These are phyloP conservation scores for Sophora flavescens DNA, from an alignment of 306 rosid species.

Conservation along the genomic window DNA sequence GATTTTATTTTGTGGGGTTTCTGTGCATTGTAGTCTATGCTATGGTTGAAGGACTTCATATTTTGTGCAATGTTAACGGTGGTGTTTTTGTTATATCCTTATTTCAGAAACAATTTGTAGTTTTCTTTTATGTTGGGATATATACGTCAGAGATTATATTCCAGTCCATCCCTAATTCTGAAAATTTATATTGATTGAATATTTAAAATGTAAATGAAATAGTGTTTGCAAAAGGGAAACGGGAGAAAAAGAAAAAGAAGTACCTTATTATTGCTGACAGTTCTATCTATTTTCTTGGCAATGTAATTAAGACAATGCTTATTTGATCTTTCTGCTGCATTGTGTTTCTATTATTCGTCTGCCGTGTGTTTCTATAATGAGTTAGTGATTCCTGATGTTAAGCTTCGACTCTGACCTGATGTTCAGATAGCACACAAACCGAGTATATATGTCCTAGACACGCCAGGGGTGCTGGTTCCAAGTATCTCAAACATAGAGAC, in stretches of 20 bases:
- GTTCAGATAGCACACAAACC: slow-evolving; percentile 91
- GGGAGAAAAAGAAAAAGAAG: background rate
- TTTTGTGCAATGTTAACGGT: background rate
- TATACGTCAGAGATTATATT: background rate
- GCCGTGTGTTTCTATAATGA: background rate
- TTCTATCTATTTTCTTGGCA: background rate
- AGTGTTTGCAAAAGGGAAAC: background rate
- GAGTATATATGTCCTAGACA: slow-evolving; percentile 90
- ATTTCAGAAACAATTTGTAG: background rate
- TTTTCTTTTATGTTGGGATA: background rate
- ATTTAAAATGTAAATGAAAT: background rate
- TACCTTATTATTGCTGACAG: background rate
- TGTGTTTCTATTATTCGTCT: slow-evolving; percentile 8
- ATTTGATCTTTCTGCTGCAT: background rate
- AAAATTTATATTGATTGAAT: slow-evolving; percentile 6
- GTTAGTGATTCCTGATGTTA: slow-evolving; percentile 10
- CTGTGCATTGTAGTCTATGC: background rate
- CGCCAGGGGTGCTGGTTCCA: slow-evolving; percentile 96
- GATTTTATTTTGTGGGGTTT: background rate
- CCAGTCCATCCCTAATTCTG: background rate
- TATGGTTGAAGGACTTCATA: background rate
- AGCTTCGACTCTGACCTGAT: slow-evolving; percentile 31
- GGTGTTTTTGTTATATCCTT: background rate
- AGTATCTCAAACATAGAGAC: slow-evolving; percentile 89
- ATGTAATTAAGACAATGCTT: background rate